phyloP scores from a whole-genome alignment of 495 filamentous ascomycete genomes.

The Tuber brumale region DNA sequence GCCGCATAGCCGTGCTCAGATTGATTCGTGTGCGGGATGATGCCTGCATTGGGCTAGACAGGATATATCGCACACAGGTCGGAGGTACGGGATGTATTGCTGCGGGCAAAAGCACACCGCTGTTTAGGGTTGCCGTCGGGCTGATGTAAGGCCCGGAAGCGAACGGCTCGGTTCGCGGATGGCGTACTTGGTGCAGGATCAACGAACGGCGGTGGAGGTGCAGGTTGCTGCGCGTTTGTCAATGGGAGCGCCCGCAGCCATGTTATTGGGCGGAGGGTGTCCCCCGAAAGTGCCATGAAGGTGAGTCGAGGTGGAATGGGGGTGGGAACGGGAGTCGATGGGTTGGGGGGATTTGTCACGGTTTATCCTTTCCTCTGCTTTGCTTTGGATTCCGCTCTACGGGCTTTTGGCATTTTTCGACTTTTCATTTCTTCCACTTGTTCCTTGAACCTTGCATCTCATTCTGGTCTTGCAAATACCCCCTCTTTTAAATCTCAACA shows the following conservation, averaged over 20 bases:
- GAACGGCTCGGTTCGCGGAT: conserved; percentile 1
- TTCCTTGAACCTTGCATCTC: not conserved
- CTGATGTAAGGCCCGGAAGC: conserved; percentile 58
- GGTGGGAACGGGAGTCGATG: conserved; percentile 2
- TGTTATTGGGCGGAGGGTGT: conserved; percentile 51
- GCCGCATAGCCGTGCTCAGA: conserved; percentile 66
- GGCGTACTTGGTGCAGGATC: conserved; percentile 20
- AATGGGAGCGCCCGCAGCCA: conserved; percentile 76
- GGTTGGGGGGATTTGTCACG: conserved; percentile 31
- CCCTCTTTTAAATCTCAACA: not conserved
- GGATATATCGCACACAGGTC: conserved; percentile 30
- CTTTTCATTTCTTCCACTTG: not conserved
- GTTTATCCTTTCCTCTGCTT: conserved; percentile 7
- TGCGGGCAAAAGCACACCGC: conserved; percentile 34
- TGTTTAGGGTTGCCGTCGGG: conserved; percentile 54
- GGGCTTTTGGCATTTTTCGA: not conserved
- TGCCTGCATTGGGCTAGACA: conserved; percentile 42
- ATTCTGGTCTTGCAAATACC: too few species aligned
- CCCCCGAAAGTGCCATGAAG: too few species aligned
- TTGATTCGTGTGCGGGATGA: conserved; percentile 51
- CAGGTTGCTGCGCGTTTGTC: conserved; percentile 64
- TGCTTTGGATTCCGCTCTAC: not conserved
- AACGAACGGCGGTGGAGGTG: conserved; percentile 48
- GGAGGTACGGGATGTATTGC: not conserved
- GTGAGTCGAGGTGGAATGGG: conserved; percentile 11